Evolutionary conservation across 2,329 filamentous ascomycete species (phyloP).

Genomic region (Apiospora aurea): DNA sequence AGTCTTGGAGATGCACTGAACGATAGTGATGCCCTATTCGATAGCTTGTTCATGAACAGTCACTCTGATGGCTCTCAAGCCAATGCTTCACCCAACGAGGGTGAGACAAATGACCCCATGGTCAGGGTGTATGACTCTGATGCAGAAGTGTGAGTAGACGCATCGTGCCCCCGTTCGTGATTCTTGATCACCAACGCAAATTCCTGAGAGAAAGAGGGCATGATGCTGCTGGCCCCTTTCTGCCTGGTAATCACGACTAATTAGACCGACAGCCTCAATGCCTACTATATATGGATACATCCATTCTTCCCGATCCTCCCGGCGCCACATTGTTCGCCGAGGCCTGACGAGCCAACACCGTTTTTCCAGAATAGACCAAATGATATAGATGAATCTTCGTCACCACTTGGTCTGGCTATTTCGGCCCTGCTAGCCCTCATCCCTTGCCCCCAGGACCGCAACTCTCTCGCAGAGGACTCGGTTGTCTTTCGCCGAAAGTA

Average conservation of each 20-base stretch:
- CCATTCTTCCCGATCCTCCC: slow-evolving; percentile 58
- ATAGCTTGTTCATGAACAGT: slow-evolving; percentile 47
- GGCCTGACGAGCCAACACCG: slow-evolving; percentile 43
- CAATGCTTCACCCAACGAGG: slow-evolving; percentile 25
- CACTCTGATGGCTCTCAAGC: slow-evolving; percentile 32
- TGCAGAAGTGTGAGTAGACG: slow-evolving; percentile 46
- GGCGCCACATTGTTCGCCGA: slow-evolving; percentile 45
- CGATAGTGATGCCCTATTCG: slow-evolving; percentile 57
- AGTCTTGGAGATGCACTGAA: slow-evolving; percentile 52
- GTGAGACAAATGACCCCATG: slow-evolving; percentile 40
- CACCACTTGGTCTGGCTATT: slow-evolving; percentile 54
- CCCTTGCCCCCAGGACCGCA: slow-evolving; percentile 50
- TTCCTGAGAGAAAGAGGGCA: not conserved
- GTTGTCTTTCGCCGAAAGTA: slow-evolving; percentile 53
- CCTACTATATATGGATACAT: slow-evolving; percentile 61
- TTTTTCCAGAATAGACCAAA: slow-evolving; percentile 46
- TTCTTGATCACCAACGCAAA: not conserved
- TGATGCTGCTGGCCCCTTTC: too few relatives aligned
- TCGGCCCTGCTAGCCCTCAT: slow-evolving; percentile 57
- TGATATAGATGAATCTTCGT: slow-evolving; percentile 47
- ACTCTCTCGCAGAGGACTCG: slow-evolving; percentile 47
- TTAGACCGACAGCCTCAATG: slow-evolving; percentile 47
- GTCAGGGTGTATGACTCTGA: slow-evolving; percentile 51
- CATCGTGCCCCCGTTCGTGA: not conserved
- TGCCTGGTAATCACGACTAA: not conserved